Conservation (phyloP, 2,329 filamentous ascomycete genomes). For the Neoarthrinium moseri region DNA sequence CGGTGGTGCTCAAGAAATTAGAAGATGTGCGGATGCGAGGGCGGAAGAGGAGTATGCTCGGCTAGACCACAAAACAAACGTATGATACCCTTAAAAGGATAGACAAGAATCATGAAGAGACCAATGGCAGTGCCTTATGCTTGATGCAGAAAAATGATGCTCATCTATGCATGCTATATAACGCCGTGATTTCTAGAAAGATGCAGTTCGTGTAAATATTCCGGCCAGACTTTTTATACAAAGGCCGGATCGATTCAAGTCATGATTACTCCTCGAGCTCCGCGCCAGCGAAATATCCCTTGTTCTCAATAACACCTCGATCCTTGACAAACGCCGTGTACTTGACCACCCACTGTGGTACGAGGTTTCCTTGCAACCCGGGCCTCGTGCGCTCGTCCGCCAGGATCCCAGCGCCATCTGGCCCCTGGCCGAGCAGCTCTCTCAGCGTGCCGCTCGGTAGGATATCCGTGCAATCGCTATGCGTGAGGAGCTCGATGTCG, state of each 20-base stretch:
- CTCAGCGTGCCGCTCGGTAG: slow-evolving; percentile 81
- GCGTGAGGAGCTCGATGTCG: slow-evolving; percentile 84
- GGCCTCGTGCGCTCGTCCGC: slow-evolving; percentile 52
- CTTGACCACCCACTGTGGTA: slow-evolving; percentile 92
- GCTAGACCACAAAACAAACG: slow-evolving; percentile 54
- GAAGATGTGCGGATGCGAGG: slow-evolving; percentile 94
- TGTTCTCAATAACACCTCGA: slow-evolving; percentile 94
- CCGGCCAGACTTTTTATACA: neutral
- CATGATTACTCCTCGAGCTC: slow-evolving; percentile 48
- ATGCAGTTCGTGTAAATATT: too few species aligned
- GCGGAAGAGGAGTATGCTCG: slow-evolving; percentile 95
- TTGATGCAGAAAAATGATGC: too few species aligned
- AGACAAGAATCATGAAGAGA: neutral
- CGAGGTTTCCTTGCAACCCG: slow-evolving; percentile 73
- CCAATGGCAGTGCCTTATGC: too few species aligned
- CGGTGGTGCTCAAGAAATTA: slow-evolving; percentile 72
- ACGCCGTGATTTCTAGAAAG: too few species aligned
- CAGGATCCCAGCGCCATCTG: slow-evolving; percentile 73
- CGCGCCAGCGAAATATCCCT: slow-evolving; percentile 92
- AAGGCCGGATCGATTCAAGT: neutral
- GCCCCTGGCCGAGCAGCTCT: slow-evolving; percentile 74
- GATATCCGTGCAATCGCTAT: slow-evolving; percentile 92
- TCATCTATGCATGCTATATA: slow-evolving; percentile 1
- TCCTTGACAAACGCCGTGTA: slow-evolving; percentile 95
- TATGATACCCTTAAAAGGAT: too few species aligned